These are phyloP conservation scores for Colletotrichum ledebouriae DNA, from an alignment of 2,329 filamentous ascomycete species.

Conservation along the genomic window DNA sequence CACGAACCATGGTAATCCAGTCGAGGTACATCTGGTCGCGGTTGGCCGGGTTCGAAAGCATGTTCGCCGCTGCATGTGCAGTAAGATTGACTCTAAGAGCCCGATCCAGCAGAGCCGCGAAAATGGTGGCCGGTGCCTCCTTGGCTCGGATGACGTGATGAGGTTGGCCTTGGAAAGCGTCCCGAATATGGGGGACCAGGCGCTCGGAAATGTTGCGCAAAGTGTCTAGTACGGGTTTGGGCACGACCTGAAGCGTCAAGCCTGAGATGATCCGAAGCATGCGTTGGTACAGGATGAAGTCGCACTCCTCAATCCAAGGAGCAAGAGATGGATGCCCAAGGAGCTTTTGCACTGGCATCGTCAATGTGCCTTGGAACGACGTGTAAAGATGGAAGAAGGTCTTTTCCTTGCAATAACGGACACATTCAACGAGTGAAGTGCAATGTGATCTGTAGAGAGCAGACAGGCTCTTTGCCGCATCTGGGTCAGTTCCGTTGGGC, in stretches of 20 bases:
- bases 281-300: slow-evolving; percentile 95
- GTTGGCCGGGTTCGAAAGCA: slow-evolving; percentile 89
- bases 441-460: slow-evolving; percentile 95
- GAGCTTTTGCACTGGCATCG: slow-evolving; percentile 94
- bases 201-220: slow-evolving; percentile 87
- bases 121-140: slow-evolving; percentile 88
- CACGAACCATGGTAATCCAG: slow-evolving; percentile 78
- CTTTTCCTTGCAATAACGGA: slow-evolving; percentile 96
- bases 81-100: slow-evolving; percentile 92
- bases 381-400: slow-evolving; percentile 96
- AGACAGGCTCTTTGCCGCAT: slow-evolving; percentile 86
- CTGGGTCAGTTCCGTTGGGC: slow-evolving; percentile 84
- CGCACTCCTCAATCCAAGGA: slow-evolving; percentile 94
- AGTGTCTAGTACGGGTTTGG: slow-evolving; percentile 87
- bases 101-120: slow-evolving; percentile 87
- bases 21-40: slow-evolving; percentile 96
- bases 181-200: slow-evolving; percentile 84
- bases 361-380: slow-evolving; percentile 95
- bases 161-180: slow-evolving; percentile 88
- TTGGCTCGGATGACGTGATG: slow-evolving; percentile 89
- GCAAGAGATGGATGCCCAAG: slow-evolving; percentile 85
- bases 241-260: slow-evolving; percentile 92
- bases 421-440: slow-evolving; percentile 93
- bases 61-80: slow-evolving; percentile 92
- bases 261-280: slow-evolving; percentile 94